These are phyloP conservation scores for Daphne laureola DNA, from an alignment of 441 rosid species.

Conservation along the genomic window DNA sequence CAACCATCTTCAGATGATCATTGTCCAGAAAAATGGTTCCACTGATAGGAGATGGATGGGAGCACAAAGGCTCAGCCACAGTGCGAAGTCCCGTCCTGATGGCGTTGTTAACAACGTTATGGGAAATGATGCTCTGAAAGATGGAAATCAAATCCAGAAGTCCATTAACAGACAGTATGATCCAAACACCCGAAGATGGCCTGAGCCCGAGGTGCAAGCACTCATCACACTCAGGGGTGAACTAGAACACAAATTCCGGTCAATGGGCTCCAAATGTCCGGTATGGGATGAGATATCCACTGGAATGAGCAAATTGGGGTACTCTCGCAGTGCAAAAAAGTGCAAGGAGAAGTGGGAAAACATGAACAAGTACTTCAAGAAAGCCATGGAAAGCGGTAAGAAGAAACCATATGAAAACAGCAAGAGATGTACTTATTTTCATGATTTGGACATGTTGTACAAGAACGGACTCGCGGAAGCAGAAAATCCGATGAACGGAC, in stretches of 20 bases:
- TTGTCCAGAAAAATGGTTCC: background rate
- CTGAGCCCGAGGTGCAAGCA: conserved; percentile 65
- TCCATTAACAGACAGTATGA: conserved; percentile 12
- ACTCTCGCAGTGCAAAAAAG: conserved; percentile 49
- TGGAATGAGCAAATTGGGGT: conserved; percentile 53
- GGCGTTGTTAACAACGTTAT: no score
- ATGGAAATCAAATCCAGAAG: conserved; percentile 6
- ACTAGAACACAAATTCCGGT: conserved; percentile 33
- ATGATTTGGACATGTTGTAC: conserved; percentile 39
- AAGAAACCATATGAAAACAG: conserved; percentile 30
- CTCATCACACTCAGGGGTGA: conserved; percentile 50
- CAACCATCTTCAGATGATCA: conserved; percentile 13
- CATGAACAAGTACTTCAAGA: conserved; percentile 67
- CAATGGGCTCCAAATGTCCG: conserved; percentile 23
- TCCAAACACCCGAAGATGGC: conserved; percentile 49
- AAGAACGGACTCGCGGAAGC: conserved; percentile 22
- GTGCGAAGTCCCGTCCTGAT: no score
- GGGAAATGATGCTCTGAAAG: no score
- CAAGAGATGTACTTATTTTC: conserved; percentile 44
- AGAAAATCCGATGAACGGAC: conserved; percentile 11
- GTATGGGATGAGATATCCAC: conserved; percentile 68
- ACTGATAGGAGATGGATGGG: no score
- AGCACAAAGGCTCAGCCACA: no score
- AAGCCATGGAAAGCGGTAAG: conserved; percentile 33
- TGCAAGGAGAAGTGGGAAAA: conserved; percentile 91